phyloP scores from a whole-genome alignment of 768 basidiomycete species.

The Lanmaoa rubissima region DNA sequence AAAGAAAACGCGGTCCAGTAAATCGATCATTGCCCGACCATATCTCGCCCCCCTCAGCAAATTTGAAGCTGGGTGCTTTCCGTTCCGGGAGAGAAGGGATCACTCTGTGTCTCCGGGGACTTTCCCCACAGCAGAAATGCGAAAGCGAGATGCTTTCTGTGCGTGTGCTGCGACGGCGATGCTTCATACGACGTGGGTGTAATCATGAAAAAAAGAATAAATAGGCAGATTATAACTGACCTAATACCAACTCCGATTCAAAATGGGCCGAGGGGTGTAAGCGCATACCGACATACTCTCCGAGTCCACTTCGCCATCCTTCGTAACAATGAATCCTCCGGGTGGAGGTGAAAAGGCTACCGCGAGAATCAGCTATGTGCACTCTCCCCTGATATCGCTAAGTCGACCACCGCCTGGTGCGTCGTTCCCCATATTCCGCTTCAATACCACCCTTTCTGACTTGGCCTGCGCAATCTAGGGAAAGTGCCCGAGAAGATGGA shows the following conservation, averaged over 20 bases:
- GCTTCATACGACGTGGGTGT: slow-evolving; percentile 62
- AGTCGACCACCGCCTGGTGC: slow-evolving; percentile 24
- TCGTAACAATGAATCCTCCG: slow-evolving; percentile 19
- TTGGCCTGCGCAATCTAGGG: slow-evolving; percentile 33
- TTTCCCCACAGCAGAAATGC: slow-evolving; percentile 79
- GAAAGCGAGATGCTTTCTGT: slow-evolving; percentile 56
- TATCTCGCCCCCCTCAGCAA: slow-evolving; percentile 56
- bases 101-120: slow-evolving; percentile 88
- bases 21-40: slow-evolving; percentile 47
- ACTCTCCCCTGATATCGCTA: slow-evolving; percentile 27
- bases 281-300: neutral
- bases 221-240: slow-evolving; percentile 9
- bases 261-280: neutral
- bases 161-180: slow-evolving; percentile 83
- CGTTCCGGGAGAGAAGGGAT: slow-evolving; percentile 50
- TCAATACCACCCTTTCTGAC: neutral
- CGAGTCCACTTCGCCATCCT: neutral
- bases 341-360: slow-evolving; percentile 11
- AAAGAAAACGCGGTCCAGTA: slow-evolving; percentile 30
- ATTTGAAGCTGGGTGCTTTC: slow-evolving; percentile 78
- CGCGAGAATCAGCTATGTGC: slow-evolving; percentile 22
- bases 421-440: neutral
- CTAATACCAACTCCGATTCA: slow-evolving; percentile 23
- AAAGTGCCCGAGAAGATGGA: slow-evolving; percentile 57
- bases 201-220: slow-evolving; percentile 17